Conservation (phyloP, 495 filamentous ascomycete genomes). For the Neurospora sp. region DNA sequence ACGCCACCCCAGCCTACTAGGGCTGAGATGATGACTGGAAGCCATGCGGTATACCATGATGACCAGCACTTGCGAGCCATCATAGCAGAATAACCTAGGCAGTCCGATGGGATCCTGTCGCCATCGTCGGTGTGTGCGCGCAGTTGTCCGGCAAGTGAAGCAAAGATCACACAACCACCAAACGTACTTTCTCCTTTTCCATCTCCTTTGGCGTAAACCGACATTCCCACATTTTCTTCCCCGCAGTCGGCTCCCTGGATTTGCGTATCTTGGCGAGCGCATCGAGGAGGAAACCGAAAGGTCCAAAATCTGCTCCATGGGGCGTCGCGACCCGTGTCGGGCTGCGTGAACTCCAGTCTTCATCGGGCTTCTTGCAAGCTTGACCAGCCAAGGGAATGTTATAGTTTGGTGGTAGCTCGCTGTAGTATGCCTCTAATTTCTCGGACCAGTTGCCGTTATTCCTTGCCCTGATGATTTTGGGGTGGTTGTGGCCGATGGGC, state of each 20-base stretch:
- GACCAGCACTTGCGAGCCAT: neutral
- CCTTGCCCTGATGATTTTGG: constrained; percentile 12
- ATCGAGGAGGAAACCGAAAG: neutral
- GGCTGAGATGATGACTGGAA: neutral
- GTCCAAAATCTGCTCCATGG: neutral
- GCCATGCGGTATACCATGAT: neutral
- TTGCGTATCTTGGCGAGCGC: neutral
- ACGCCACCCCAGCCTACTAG: neutral
- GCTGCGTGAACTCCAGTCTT: neutral
- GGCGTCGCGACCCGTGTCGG: neutral
- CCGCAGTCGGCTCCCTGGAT: neutral
- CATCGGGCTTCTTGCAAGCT: neutral
- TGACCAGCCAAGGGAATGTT: constrained; percentile 22
- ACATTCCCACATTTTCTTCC: neutral
- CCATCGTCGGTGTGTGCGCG: neutral
- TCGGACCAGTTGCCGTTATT: constrained; percentile 2
- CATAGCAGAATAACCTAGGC: neutral
- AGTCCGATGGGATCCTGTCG: neutral
- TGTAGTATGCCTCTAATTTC: constrained; percentile 11
- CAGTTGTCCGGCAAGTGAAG: neutral
- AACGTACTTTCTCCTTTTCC: neutral
- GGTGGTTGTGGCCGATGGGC: constrained; percentile 8
- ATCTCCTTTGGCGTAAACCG: neutral
- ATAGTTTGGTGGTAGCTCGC: constrained; percentile 3
- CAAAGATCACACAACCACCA: neutral